Evolutionary conservation across 352 stramenopile species (phyloP), one percentile per base, ranked within the genome.

Genomic region (Phytophthora multivora): DNA sequence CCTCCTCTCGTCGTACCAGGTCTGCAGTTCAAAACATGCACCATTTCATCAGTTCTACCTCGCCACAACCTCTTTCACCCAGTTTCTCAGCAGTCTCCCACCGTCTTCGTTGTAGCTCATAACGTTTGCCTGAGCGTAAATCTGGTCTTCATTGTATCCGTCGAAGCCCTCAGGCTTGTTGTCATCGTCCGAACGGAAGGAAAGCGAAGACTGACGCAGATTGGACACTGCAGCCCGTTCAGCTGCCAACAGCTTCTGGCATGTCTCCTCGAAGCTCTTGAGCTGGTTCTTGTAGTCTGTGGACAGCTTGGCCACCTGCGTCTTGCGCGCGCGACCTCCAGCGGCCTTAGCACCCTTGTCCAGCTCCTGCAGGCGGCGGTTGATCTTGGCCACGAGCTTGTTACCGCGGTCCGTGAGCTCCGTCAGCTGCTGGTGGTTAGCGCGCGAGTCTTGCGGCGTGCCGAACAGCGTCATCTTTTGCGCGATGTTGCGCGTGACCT

Each of bases 391-490:
- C 21, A 88, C 77, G 36, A 86, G 67, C 47, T 86, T 84, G 56
- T 88, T 85, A 49, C 80, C 80, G 33, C 75, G 74, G 56, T 86
- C 73, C 38, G 72, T 73, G 39, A 88, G 71, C 55, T 90, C 76
- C 51, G 68, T 84, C 49, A 88, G 71, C 68, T 88, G 68, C 51
- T 82, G 71, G 59, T 88, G 77, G 72, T 83, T 90, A 38, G 75
- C 64, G 30, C 73, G 75, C 45, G 72, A 83, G 62, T 87, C 77
- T 48, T 88, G 76, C 31, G 73, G 62, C 18, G 77, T 85, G 30
- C 76, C 74, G 51, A 86, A 83, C 25, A 89, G 71, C 51, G 69
- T 61, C 64, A 89, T 80, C 66, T 89, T 89, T 69, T 89, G 77
- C 51, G 79, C 65, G 48, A 87, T 83, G 31, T 68, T 69, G 52